Evolutionary conservation across 768 basidiomycete species (phyloP), one percentile per base, ranked within the genome.

Genomic region (Panaeolus cyanescens): DNA sequence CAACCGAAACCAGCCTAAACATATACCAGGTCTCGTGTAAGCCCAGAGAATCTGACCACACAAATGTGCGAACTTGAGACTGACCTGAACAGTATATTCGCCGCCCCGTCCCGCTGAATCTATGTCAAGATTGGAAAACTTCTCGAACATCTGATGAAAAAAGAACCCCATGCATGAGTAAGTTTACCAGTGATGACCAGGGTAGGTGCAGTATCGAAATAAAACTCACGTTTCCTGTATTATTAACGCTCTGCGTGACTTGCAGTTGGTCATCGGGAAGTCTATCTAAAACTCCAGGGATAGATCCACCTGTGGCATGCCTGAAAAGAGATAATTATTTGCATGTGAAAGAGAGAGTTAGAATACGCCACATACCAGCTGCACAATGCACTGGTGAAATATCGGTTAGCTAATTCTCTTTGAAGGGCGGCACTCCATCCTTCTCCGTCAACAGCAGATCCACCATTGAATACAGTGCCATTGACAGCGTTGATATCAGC

Each of bases 291-390:
- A 94, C 19, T 15, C 82, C 83, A 0, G 85, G 80, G 42, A 98
- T 91, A 3, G 87, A 87, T 5, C 96, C 96, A 32, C 96, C 96
- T 0, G 95, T 97, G 12, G 92, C 88, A 65, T 88, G 84, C 92
- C 91, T 92, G 42, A 39, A 50, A 45, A n/a, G 25, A 57, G 22
- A 40, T 13, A 50, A 13, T 30, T 50, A 25, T 28, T 50, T 50
- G 9, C 45, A 50, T 17, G 25, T 50, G 45, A 50, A 50, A 50
- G 19, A 3, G 7, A 5, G 36, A 5, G 3, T n/a, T 37, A 54
- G 45, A 32, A 32, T 15, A 22, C 54, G 20, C 10, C 19, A 76
- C 83, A 67, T 63, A 93, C 95, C 96, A 98, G 65, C 92, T 93
- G 74, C 96, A 97, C 63, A 96, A 82, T 1, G 86, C 86, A 63